Base-by-base conservation (phyloP, 345 rosid genomes). In the Salix exigua region DNA sequence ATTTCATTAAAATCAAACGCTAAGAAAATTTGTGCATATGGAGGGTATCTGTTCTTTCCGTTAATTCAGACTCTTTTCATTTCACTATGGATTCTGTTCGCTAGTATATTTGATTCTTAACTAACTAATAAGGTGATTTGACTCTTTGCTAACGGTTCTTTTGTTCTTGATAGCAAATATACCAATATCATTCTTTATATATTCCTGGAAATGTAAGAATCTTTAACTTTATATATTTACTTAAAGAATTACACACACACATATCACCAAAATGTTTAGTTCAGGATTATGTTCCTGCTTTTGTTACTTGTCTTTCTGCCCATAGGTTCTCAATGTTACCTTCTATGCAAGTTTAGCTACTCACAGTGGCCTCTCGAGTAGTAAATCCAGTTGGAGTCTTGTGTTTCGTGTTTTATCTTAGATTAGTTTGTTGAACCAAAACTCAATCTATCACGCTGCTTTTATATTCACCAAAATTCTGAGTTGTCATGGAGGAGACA, bases 401-500 rank as follows among this genome's bases (percentile, higher is more conserved):
- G 68, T 78, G 55, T 77, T 70, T 71, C 79, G 69, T 62, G 48
- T 80, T 61, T 53, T 62, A 30, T 77, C 64, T 75, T 66, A 35
- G 68, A 80, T 65, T 46, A 71, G 46, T 68, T 35, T 70, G 58
- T 73, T 64, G 80, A 73, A 37, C 73, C 4, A 66, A 33, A 71
- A 53, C 10, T 17, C 40, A 48, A 61, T 69, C 71, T 38, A 19
- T 12, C n/a, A 11, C 70, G 8, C 31, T n/a, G 35, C 63, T 19
- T 78, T 33, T 40, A 67, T 65, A 30, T 73, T 84, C 60, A 74
- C 64, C 55, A 48, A 71, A 68, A 74, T 13, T 65, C 65, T 79
- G 86, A 78, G 73, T 77, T 75, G 76, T 74, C 75, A 89, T 92
- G 92, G 96, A 91, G 86, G 97, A 95, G 82, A 93, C 92, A 77